Evolutionary conservation across 768 basidiomycete genomes (phyloP), one percentile per base, ranked within the genome.

Genomic region (Collybia sordida): DNA sequence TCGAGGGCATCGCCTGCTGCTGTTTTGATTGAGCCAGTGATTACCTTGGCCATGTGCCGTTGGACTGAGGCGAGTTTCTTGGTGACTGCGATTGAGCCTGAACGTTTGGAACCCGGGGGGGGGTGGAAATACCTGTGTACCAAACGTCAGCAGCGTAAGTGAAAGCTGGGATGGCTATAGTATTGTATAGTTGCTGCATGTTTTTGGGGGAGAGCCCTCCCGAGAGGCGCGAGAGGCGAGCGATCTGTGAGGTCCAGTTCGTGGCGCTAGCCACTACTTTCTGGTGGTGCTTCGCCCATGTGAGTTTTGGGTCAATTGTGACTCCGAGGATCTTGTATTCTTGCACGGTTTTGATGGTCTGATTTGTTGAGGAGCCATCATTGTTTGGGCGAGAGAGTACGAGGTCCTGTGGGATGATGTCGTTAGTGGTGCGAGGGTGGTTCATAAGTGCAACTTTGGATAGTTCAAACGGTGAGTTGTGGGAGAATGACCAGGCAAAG

Each of bases 381-480:
- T n/a, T n/a, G n/a, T n/a, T n/a, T n/a, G n/a, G n/a, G n/a, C n/a
- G n/a, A n/a, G n/a, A n/a, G n/a, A n/a, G n/a, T n/a, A n/a, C n/a
- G n/a, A n/a, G n/a, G n/a, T n/a, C n/a, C n/a, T n/a, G n/a, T n/a
- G 39, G 17, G 15, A 41, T 41, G 39, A 48, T 9, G 24, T 54
- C 42, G 17, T 15, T 17, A 28, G 31, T 40, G 14, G 49, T 47
- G 3, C 37, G 21, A 4, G 60, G 49, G 42, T 59, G 62, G 54
- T 68, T 63, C 38, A 67, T 59, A 1, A 66, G 41, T 9, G 56
- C 64, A 0, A 63, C 47, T 54, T 74, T 74, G 22, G 52, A 47
- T 1, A 68, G 48, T 43, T 42, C 21, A 11, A 43, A 43, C 8
- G 42, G 42, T 12, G 39, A 41, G 39, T 41, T 41, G 17, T 41